A percentile compares a stretch with the other conserved stretches of the same genome.
These are phyloP conservation scores for Tulasnella sp. DNA, from an alignment of 768 basidiomycete genomes.

Conservation along the genomic window DNA sequence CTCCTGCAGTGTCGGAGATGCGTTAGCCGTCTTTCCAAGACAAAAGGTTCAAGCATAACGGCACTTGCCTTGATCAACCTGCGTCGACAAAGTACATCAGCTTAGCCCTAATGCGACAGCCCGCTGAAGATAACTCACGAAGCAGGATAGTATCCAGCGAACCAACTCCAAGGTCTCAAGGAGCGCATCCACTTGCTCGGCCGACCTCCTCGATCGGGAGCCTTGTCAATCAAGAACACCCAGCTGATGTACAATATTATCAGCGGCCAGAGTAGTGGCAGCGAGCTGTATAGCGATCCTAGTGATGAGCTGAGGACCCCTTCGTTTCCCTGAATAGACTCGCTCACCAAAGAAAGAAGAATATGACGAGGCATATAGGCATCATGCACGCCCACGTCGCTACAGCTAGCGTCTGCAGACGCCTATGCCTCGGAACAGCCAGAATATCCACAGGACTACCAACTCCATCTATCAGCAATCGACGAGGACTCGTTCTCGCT, in stretches of 20 bases:
- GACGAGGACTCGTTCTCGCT: neutral
- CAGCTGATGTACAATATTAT: slow-evolving; percentile 70
- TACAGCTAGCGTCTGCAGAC: slow-evolving; percentile 84
- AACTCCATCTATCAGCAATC: neutral
- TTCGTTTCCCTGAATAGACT: neutral
- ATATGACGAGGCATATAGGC: slow-evolving; percentile 53
- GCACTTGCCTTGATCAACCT: slow-evolving; percentile 6
- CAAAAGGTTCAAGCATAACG: slow-evolving; percentile 22
- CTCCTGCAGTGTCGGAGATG: slow-evolving; percentile 46
- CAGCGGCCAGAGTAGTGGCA: slow-evolving; percentile 83
- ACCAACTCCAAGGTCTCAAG: slow-evolving; percentile 71
- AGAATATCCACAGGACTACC: slow-evolving; percentile 29
- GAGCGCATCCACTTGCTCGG: slow-evolving; percentile 68
- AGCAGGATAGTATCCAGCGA: slow-evolving; percentile 86
- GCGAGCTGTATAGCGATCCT: slow-evolving; percentile 48
- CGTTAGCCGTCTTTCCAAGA: slow-evolving; percentile 17
- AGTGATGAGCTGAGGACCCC: neutral
- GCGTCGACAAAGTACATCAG: slow-evolving; percentile 34
- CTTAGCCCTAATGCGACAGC: neutral
- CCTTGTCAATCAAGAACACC: slow-evolving; percentile 64
- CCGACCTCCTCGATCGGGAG: slow-evolving; percentile 47
- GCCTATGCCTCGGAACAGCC: slow-evolving; percentile 73
- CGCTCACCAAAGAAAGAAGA: slow-evolving; percentile 75
- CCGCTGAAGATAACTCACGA: slow-evolving; percentile 49
- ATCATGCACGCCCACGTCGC: slow-evolving; percentile 83